Conservation (phyloP, 2,329 filamentous ascomycete genomes). For the Pseudocercospora ulei region DNA sequence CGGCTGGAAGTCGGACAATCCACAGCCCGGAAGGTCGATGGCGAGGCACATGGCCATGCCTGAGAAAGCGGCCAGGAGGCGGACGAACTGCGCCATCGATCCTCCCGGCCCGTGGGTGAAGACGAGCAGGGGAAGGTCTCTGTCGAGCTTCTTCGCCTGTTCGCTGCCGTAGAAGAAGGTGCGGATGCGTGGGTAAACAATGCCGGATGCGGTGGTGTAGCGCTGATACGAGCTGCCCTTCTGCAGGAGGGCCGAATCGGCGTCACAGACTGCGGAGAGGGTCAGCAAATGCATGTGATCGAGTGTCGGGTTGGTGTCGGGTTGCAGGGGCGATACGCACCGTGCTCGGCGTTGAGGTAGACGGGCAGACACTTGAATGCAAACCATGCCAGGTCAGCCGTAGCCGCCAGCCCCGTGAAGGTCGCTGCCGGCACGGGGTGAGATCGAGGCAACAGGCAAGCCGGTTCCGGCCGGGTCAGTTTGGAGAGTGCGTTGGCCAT, state of each 20-base stretch:
- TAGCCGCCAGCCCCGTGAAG: background rate
- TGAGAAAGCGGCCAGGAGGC: conserved; percentile 51
- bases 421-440: too few species aligned
- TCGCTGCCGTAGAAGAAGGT: conserved; percentile 76
- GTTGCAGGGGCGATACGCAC: too few species aligned
- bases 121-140: conserved; percentile 68
- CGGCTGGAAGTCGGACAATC: conserved; percentile 64
- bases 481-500: conserved; percentile 3
- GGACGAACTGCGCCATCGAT: conserved; percentile 76
- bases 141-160: conserved; percentile 71
- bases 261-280: conserved; percentile 33
- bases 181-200: conserved; percentile 65
- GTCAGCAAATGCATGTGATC: too few species aligned
- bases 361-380: background rate
- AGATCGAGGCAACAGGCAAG: too few species aligned
- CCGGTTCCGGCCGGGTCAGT: too few species aligned
- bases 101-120: conserved; percentile 93
- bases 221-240: conserved; percentile 62
- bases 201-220: conserved; percentile 58
- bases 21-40: conserved; percentile 84
- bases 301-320: too few species aligned
- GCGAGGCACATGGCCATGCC: conserved; percentile 73
- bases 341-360: background rate
- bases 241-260: conserved; percentile 69
- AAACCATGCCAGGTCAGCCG: conserved; percentile 2